phyloP scores from a whole-genome alignment of 108 stramenopile genomes.

The Cylindrotheca closterium region DNA sequence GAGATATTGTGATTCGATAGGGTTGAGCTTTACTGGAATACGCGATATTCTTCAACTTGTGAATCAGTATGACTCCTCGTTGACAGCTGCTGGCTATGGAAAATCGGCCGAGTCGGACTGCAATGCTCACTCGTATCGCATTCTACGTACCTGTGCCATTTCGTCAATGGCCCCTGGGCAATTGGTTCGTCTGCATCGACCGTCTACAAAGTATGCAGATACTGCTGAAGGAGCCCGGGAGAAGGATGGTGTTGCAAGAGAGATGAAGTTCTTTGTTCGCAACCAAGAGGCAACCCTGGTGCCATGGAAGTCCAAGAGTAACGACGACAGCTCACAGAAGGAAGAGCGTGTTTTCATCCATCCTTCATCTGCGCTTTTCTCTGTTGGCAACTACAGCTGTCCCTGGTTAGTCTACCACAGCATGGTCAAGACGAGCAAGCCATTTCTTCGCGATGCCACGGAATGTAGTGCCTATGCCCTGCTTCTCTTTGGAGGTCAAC shows the following conservation, averaged over 20 bases:
- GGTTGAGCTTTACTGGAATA: conserved; percentile 68
- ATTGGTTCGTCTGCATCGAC: conserved; percentile 69
- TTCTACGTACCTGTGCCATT: conserved; percentile 70
- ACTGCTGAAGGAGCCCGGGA: conserved; percentile 79
- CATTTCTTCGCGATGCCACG: conserved; percentile 89
- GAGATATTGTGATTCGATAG: conserved; percentile 59
- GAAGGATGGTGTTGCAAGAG: conserved; percentile 67
- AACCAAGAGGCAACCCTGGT: neutral
- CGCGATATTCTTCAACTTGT: conserved; percentile 73
- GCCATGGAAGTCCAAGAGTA: neutral
- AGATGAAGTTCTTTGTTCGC: conserved; percentile 74
- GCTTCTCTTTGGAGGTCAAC: conserved; percentile 88
- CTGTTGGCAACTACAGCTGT: conserved; percentile 79
- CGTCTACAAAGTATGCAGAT: conserved; percentile 74
- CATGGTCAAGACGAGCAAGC: conserved; percentile 85
- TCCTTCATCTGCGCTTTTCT: conserved; percentile 82
- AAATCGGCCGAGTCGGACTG: conserved; percentile 51
- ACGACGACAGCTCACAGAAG: neutral
- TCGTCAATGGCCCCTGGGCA: conserved; percentile 72
- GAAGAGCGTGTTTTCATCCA: conserved; percentile 93
- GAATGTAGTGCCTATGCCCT: conserved; percentile 89
- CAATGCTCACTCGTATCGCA: conserved; percentile 66
- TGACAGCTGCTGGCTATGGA: conserved; percentile 52
- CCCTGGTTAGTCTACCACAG: conserved; percentile 93
- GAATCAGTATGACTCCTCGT: conserved; percentile 63